A percentile compares a stretch with the other conserved stretches of the same genome.
Conservation (phyloP, 306 rosid species). For the Pterocarpus santalinus region DNA sequence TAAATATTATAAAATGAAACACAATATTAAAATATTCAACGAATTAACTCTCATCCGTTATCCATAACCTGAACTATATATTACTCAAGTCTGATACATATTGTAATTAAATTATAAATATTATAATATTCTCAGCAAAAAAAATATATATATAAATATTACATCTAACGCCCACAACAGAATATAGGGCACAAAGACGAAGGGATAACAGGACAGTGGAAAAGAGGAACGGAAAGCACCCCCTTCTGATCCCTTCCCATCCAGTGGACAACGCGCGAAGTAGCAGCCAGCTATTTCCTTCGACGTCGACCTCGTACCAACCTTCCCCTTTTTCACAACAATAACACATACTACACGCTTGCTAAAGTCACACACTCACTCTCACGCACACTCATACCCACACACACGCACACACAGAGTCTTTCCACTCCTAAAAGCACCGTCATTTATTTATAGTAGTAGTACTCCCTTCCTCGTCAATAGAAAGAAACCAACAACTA, state of each 20-base stretch:
- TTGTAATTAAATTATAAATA: too few relatives aligned
- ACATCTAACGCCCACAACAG: neutral
- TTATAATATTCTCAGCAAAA: too few relatives aligned
- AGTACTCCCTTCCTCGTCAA: neutral
- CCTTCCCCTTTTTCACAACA: slow-evolving; percentile 42
- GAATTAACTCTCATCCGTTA: neutral
- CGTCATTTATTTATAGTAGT: slow-evolving; percentile 16
- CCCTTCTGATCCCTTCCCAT: neutral
- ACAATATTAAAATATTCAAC: neutral
- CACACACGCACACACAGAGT: neutral
- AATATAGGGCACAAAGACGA: neutral
- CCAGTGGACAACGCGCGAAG: slow-evolving; percentile 53
- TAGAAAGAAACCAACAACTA: neutral
- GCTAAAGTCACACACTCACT: neutral
- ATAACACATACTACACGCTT: neutral
- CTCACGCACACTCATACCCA: neutral
- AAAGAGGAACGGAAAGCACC: neutral
- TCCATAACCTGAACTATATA: neutral
- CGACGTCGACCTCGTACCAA: slow-evolving; percentile 75
- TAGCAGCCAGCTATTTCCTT: slow-evolving; percentile 70
- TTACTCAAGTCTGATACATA: too few relatives aligned
- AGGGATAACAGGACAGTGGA: neutral
- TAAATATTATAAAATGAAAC: neutral
- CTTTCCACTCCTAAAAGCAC: neutral
- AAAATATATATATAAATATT: too few relatives aligned